Evolutionary conservation across 2,329 filamentous ascomycete species (phyloP), one percentile per base, ranked within the genome.

Genomic region (Plectosphaerella plurivora): DNA sequence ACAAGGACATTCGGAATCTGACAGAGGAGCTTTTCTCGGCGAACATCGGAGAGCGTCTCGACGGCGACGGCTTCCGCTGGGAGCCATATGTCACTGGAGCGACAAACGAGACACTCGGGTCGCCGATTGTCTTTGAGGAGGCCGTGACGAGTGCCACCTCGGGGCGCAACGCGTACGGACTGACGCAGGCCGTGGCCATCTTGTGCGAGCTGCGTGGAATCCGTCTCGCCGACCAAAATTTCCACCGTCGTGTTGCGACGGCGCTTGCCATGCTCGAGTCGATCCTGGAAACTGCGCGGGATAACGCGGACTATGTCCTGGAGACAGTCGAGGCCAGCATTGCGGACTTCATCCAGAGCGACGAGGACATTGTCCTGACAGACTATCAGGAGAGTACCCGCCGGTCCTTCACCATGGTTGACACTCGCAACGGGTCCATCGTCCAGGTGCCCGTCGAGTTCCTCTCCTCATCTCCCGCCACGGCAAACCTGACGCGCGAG

Each of bases 121-220:
- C 49, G 18, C 52, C 59, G 6, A 35, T 65, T 7, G 50, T 57
- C 2, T 62, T 66, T 8, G 57, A 60, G 3, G 63, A 65, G 39
- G 60, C 64, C 6, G 56, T 62, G 4, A 64, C 61, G 0, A 56
- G 61, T 42, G 58, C 63, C 0, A 57, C 57, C 20, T 58, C 61
- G 2, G 63, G 61, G 0, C 61, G 63, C 22, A 63, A 63, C 1
- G 64, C 63, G 0, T 49, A 63, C 5, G 63, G 56, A 1, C 45
- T 65, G 1, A 61, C 54, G 1, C 63, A 65, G 8, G 53, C 62
- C 0, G 54, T 65, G 36, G 60, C 65, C 0, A 63, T 65, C 3
- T 54, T 65, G 1, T 58, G 59, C 2, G 63, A 65, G 46, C 63
- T 59, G 0, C 51, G 63, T n/a, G 63, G 63, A 1, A 63, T 65